These are phyloP conservation scores for Eragrostis curvula DNA, from an alignment of 176 grass and related monocot species.

Conservation along the genomic window DNA sequence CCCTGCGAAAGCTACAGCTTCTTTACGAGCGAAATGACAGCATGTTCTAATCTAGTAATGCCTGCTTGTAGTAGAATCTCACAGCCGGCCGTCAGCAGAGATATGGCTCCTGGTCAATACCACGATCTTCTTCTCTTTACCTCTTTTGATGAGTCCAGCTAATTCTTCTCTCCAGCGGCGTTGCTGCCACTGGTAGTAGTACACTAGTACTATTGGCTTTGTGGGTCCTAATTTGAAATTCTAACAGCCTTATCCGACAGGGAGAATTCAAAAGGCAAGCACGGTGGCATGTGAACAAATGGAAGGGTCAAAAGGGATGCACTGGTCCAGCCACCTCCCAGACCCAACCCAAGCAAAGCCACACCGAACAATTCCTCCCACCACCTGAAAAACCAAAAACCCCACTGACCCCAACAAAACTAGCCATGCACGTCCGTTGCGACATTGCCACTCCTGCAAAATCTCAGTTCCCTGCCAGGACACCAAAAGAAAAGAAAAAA, in stretches of 20 bases:
- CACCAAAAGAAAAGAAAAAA: background rate
- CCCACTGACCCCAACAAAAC: background rate
- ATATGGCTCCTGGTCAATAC: background rate
- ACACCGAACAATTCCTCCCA: too few relatives aligned
- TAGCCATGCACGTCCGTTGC: background rate
- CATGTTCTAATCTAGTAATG: background rate
- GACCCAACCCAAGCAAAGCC: background rate
- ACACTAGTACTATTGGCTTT: background rate
- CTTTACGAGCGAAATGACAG: slow-evolving; percentile 23
- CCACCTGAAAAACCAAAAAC: background rate
- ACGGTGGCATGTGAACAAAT: slow-evolving; percentile 35
- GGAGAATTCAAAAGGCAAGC: background rate
- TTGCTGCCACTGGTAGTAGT: background rate
- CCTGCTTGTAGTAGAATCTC: background rate
- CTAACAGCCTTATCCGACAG: background rate
- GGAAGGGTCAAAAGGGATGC: slow-evolving; percentile 60
- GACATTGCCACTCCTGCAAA: background rate
- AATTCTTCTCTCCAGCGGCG: background rate
- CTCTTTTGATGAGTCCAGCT: background rate
- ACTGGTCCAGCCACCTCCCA: slow-evolving; percentile 33
- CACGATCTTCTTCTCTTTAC: background rate
- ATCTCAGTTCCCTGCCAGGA: background rate
- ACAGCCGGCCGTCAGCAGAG: background rate
- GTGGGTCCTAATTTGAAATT: background rate
- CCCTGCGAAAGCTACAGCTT: slow-evolving; percentile 4